Conservation (phyloP, 1,139 yeast species). For the Magnusiomyces sp. region DNA sequence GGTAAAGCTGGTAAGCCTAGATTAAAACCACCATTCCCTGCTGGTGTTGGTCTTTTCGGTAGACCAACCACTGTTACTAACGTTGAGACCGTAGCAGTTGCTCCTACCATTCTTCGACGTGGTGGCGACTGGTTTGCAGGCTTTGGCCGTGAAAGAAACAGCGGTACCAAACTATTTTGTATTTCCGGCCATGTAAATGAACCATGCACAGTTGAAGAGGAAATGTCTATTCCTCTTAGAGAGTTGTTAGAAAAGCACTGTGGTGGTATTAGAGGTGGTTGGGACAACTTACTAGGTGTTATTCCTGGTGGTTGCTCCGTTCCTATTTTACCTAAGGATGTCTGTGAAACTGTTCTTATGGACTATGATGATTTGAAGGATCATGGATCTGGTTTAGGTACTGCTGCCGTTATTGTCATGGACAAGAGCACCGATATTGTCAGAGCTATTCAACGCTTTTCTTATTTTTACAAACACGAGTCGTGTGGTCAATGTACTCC, state of each 20-base stretch:
- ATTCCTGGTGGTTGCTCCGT: conserved; percentile 88
- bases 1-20: conserved; percentile 92
- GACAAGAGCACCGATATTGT: conserved; percentile 76
- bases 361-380: conserved; percentile 80
- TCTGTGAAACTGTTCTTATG: conserved; percentile 65
- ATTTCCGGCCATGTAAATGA: conserved; percentile 84
- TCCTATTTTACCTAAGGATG: conserved; percentile 62
- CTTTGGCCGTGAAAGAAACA: conserved; percentile 76
- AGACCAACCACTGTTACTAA: conserved; percentile 85
- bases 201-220: conserved; percentile 89
- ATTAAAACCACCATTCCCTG: conserved; percentile 90
- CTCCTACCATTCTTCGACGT: conserved; percentile 80
- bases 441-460: conserved; percentile 74
- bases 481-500: conserved; percentile 94
- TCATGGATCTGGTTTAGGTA: conserved; percentile 79
- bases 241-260: conserved; percentile 80
- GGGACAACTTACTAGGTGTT: conserved; percentile 82
- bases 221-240: conserved; percentile 78
- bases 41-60: conserved; percentile 85
- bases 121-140: conserved; percentile 81
- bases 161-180: conserved; percentile 76
- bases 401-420: conserved; percentile 88
- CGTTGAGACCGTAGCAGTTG: conserved; percentile 82
- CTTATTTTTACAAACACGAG: conserved; percentile 81
- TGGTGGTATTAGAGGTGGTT: conserved; percentile 84